These are phyloP conservation scores for Debaryomyces castellii DNA, from an alignment of 805 yeast species.

Conservation along the genomic window DNA sequence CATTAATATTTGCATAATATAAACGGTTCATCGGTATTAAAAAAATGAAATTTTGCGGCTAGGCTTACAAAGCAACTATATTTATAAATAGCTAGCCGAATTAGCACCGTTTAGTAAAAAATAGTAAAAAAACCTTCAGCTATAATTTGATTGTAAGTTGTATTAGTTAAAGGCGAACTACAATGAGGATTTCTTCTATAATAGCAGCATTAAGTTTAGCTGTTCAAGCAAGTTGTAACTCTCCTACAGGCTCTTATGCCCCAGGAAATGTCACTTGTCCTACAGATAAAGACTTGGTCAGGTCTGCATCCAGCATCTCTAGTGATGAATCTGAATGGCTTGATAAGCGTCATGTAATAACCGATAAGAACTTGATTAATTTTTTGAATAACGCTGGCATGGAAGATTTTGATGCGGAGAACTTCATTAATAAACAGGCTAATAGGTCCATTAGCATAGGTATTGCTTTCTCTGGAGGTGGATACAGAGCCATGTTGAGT, in stretches of 20 bases:
- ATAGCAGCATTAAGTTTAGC: background rate
- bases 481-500: slow-evolving; percentile 80
- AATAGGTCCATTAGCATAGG: slow-evolving; percentile 33
- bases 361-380: slow-evolving; percentile 31
- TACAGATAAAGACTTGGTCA: slow-evolving; percentile 24
- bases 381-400: slow-evolving; percentile 48
- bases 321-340: slow-evolving; percentile 37
- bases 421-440: slow-evolving; percentile 26
- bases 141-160: too few species aligned
- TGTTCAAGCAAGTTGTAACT: slow-evolving; percentile 32
- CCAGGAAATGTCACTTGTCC: slow-evolving; percentile 64
- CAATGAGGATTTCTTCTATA: background rate
- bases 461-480: slow-evolving; percentile 67
- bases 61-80: background rate
- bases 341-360: slow-evolving; percentile 19
- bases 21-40: background rate
- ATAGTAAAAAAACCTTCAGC: too few species aligned
- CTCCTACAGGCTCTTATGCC: slow-evolving; percentile 59
- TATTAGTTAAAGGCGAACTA: too few species aligned
- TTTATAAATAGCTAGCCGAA: background rate
- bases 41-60: background rate
- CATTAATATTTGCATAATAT: background rate
- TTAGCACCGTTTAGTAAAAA: background rate
- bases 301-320: slow-evolving; percentile 51
- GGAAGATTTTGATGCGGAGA: slow-evolving; percentile 47